Evolutionary conservation across 2,329 filamentous ascomycete species (phyloP), one percentile per base, ranked within the genome.

Genomic region (Chaetoscypha palmicola): DNA sequence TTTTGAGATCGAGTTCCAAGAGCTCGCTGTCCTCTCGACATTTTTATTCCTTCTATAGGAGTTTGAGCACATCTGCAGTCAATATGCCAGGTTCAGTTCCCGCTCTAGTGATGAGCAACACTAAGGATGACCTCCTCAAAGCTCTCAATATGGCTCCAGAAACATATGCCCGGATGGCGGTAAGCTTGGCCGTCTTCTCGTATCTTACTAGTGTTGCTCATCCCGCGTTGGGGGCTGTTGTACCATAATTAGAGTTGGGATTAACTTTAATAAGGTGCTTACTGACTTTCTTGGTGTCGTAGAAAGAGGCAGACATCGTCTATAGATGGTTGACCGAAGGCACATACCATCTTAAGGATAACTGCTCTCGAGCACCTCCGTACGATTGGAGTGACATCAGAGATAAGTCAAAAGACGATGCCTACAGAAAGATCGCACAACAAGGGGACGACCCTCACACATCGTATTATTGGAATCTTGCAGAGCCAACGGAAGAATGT

Each of bases 311-410:
- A n/a, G 57, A 61, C 41, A 32, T 14, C 7, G 49, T 58, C 42
- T 61, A 62, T 35, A 52, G 54, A 38, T 56, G 54, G 56, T 46
- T 62, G 20, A 61, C 57, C 5, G 52, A 53, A 14, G 51, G 57
- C 5, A 55, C 50, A 41, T 32, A 34, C 21, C 58, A 62, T 35
- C 43, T 62, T 9, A 62, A 60, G 46, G 46, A 50, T 26, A 60
- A 61, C 26, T 54, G 55, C 51, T 58, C 56, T 48, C 48, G 51
- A 2, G 52, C 51, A 11, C 53, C 59, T 11, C 59, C 59, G 3
- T 62, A 60, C 46, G 59, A 62, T 34, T 61, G 58, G 59, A 59
- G 53, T 46, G 59, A 62, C 34, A 58, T 62, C 17, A 42, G 46
- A 12, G 58, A 61, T 38, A 57, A 47, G 31, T 53, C 58, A 2